Base-by-base conservation (phyloP, 805 yeast genomes). In the Dipodascus albidus region DNA sequence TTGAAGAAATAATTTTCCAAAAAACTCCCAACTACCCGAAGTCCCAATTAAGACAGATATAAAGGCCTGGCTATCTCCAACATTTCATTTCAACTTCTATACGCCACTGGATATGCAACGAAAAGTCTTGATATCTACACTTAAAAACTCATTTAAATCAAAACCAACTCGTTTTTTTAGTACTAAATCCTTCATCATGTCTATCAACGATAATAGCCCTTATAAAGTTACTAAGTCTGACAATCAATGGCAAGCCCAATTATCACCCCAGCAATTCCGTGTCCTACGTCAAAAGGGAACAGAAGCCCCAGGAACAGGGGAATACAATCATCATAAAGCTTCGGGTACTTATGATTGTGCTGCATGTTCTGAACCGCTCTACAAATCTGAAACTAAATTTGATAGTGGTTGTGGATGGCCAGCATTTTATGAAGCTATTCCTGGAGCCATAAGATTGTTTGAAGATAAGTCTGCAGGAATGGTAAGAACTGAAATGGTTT, bases 381-480 rank as follows among this genome's bases (percentile, higher is more conserved):
- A 93, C 68, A 76, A 77, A 56, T 82, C 96, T 24, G 72, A 76
- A 31, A 78, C 96, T 2, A 91, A 93, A 67, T 93, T 93, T 62
- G 82, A 84, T 54, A 80, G 96, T 11, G 88, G 88, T 52, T 93
- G 99, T 68, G 99, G 99, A 1, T 93, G 99, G 99, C 99, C 99
- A 1, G 90, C 96, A 0, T 93, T 93, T 68, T 91, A 83, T 67
- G 85, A 87, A 54, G 96, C 95, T 0, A 72, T 87, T 42, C 95
- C 96, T 0, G 90, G 89, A 0, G 75, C 96, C 3, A 75, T 93
- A 42, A 74, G 68, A 20, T 73, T 83, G 11, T 69, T 76, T 55
- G 74, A 72, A 19, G 99, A 93, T 67, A 62, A 54, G 0, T 67
- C 83, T 4, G 69, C 71, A 50, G 98, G 98, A 0, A 89, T 85